phyloP scores from a whole-genome alignment of 306 rosid genomes.

The Alnus rubra region DNA sequence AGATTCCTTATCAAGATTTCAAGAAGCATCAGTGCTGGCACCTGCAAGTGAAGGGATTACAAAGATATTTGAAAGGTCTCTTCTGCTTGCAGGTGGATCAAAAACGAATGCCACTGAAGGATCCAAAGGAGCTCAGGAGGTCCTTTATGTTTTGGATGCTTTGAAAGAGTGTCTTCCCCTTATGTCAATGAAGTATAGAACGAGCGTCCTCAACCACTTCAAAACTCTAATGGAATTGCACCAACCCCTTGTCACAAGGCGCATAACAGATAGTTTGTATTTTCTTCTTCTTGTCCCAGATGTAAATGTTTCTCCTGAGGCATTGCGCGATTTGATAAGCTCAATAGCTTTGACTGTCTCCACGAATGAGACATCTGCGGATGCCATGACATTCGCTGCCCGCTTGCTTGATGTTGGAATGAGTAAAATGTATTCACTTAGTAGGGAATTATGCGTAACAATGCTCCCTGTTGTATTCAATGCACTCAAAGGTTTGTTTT shows the following conservation, averaged over 20 bases:
- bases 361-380: constrained; percentile 71
- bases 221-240: constrained; percentile 67
- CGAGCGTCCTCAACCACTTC: constrained; percentile 57
- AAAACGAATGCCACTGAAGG: not conserved
- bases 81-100: not conserved
- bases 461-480: constrained; percentile 72
- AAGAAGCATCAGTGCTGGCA: constrained; percentile 45
- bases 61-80: not conserved
- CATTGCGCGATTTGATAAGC: constrained; percentile 60
- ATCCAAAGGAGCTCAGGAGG: too few relatives aligned
- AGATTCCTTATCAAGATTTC: constrained; percentile 48
- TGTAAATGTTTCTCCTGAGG: constrained; percentile 56
- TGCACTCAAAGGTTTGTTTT: constrained; percentile 73
- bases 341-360: constrained; percentile 58
- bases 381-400: constrained; percentile 67
- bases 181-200: too few relatives aligned
- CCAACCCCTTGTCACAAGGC: constrained; percentile 71
- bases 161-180: too few relatives aligned
- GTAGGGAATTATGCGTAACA: constrained; percentile 60
- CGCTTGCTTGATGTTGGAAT: constrained; percentile 80
- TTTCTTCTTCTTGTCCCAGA: constrained; percentile 57
- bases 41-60: constrained; percentile 58
- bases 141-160: too few relatives aligned
- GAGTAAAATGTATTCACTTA: constrained; percentile 55
- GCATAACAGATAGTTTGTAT: constrained; percentile 67